These are phyloP conservation scores for Tetracladium setigerum DNA, from an alignment of 495 filamentous ascomycete species.

Conservation along the genomic window DNA sequence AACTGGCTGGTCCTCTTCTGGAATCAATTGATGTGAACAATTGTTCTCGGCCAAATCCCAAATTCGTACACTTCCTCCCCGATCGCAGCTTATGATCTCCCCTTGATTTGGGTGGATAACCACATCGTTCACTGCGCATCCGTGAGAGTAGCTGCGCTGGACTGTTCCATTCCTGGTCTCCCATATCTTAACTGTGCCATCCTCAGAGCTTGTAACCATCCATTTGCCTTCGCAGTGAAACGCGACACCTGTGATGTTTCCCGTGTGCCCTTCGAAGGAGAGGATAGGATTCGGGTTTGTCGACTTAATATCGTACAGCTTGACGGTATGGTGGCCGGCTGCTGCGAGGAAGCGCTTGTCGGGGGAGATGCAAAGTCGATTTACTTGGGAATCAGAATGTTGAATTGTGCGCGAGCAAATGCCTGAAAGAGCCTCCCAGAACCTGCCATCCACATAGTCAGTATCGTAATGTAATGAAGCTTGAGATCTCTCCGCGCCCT, in stretches of 20 bases:
- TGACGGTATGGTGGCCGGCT: conserved; percentile 88
- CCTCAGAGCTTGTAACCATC: conserved; percentile 99
- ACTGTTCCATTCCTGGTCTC: conserved; percentile 83
- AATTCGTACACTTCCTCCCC: conserved; percentile 83
- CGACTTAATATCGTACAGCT: conserved; percentile 96
- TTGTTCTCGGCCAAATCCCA: conserved; percentile 98
- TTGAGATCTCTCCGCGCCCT: conserved; percentile 24
- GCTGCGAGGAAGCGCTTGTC: conserved; percentile 95
- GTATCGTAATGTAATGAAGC: not conserved
- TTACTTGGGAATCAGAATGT: conserved; percentile 95
- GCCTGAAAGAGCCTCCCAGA: conserved; percentile 96
- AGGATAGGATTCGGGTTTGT: conserved; percentile 88
- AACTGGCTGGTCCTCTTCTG: conserved; percentile 89
- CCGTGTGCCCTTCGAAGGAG: conserved; percentile 90
- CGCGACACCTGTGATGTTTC: conserved; percentile 90
- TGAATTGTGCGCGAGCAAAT: conserved; percentile 98
- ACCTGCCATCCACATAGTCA: conserved; percentile 41
- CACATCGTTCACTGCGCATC: conserved; percentile 83
- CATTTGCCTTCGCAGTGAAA: conserved; percentile 99
- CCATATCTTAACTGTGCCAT: conserved; percentile 98
- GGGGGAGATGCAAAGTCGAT: conserved; percentile 94
- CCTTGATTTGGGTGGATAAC: conserved; percentile 98
- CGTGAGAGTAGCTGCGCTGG: conserved; percentile 88
- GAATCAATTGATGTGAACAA: conserved; percentile 92
- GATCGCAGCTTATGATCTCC: conserved; percentile 93